A percentile compares a stretch with the other conserved stretches of the same genome.
These are phyloP conservation scores for Umbelopsis vinacea DNA, from an alignment of 192 early-diverging fungal species.

Conservation along the genomic window DNA sequence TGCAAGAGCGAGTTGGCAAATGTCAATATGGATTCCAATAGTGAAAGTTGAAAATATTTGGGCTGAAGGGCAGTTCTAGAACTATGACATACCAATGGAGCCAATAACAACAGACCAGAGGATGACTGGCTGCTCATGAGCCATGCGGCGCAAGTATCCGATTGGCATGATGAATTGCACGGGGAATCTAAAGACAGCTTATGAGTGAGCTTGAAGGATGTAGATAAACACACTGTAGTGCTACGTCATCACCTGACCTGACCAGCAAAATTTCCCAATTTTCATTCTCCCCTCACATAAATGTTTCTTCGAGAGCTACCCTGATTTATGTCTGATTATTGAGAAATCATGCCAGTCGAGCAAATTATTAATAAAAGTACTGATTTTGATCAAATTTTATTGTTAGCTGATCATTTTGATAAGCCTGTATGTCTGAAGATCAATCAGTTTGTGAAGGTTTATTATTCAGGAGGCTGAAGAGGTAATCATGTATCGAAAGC, in stretches of 20 bases:
- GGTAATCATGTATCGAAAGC: no score
- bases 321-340: no score
- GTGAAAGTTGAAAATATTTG: neutral
- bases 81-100: slow-evolving; percentile 27
- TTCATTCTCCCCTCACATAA: neutral
- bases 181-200: neutral
- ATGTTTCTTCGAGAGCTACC: no score
- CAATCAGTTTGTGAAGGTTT: no score
- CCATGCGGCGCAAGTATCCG: slow-evolving; percentile 33
- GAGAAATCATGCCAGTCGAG: no score
- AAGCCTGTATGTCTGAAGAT: no score
- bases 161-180: slow-evolving; percentile 20
- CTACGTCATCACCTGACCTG: slow-evolving; percentile 6
- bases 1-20: neutral
- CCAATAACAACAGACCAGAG: slow-evolving; percentile 44
- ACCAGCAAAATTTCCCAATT: slow-evolving; percentile 2
- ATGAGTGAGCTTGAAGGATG: neutral
- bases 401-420: no score
- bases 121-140: slow-evolving; percentile 37
- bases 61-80: no score
- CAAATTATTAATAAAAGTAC: no score
- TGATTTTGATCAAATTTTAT: no score
- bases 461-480: no score
- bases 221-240: neutral
- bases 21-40: neutral